A percentile compares a stretch with the other conserved stretches of the same genome.
phyloP scores from a whole-genome alignment of 2,329 filamentous ascomycete genomes.

The Nothophaeocryptopus gaeumannii region DNA sequence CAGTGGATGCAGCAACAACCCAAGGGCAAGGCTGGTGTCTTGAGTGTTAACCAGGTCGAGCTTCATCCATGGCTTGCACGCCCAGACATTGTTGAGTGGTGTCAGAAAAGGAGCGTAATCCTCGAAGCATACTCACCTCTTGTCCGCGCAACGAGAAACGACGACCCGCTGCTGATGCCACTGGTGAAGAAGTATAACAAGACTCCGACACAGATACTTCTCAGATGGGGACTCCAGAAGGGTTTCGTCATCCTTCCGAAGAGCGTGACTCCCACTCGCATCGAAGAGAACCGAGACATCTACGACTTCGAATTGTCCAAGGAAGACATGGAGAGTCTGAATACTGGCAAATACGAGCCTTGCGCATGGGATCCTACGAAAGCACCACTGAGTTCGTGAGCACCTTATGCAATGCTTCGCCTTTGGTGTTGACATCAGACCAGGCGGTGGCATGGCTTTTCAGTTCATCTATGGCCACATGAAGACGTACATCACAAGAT shows the following conservation, averaged over 20 bases:
- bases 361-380: conserved; percentile 59
- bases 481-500: conserved; percentile 13
- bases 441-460: conserved; percentile 18
- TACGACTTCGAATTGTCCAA: conserved; percentile 59
- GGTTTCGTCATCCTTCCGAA: conserved; percentile 63
- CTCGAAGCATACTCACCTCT: conserved; percentile 49
- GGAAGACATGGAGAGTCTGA: conserved; percentile 58
- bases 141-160: conserved; percentile 44
- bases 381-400: conserved; percentile 20
- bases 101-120: conserved; percentile 52
- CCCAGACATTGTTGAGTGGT: conserved; percentile 78
- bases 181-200: conserved; percentile 58
- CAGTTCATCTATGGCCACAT: conserved; percentile 17
- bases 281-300: conserved; percentile 56
- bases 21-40: conserved; percentile 62
- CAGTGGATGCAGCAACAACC: conserved; percentile 47
- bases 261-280: conserved; percentile 50
- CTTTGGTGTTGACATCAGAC: conserved; percentile 5
- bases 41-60: conserved; percentile 85
- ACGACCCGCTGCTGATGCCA: conserved; percentile 53
- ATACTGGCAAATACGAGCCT: conserved; percentile 55
- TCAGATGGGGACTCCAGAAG: conserved; percentile 62
- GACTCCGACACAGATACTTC: conserved; percentile 56
- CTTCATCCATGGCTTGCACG: conserved; percentile 84
- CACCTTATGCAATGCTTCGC: background rate